phyloP scores from a whole-genome alignment of 2,329 filamentous ascomycete genomes.

The Sphaerostilbella broomeana region DNA sequence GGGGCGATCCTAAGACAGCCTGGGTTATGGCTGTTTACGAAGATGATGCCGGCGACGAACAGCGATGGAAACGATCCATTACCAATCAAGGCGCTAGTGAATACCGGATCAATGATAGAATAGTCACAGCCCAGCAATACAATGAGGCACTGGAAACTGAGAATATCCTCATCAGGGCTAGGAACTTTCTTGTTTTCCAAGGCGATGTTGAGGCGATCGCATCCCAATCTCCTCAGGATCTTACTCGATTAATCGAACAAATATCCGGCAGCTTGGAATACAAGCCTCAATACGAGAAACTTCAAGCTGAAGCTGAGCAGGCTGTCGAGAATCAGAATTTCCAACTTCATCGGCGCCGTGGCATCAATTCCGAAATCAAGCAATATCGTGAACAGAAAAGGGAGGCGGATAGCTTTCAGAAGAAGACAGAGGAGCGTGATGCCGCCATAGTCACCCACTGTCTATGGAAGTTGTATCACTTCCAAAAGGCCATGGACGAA shows the following conservation, averaged over 20 bases:
- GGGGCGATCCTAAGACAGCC: slow-evolving; percentile 81
- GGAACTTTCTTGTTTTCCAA: slow-evolving; percentile 97
- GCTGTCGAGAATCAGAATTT: slow-evolving; percentile 83
- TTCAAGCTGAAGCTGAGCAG: slow-evolving; percentile 81
- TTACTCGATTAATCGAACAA: slow-evolving; percentile 91
- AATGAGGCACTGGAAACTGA: slow-evolving; percentile 87
- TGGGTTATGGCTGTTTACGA: slow-evolving; percentile 99
- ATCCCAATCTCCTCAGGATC: slow-evolving; percentile 85
- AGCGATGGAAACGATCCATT: slow-evolving; percentile 93
- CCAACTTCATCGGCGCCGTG: slow-evolving; percentile 80
- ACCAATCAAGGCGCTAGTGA: slow-evolving; percentile 84
- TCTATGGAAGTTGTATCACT: slow-evolving; percentile 94
- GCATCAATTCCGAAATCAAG: slow-evolving; percentile 96
- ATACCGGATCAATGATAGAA: slow-evolving; percentile 91
- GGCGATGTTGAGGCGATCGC: slow-evolving; percentile 97
- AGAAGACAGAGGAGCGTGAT: slow-evolving; percentile 84
- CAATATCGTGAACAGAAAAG: slow-evolving; percentile 96
- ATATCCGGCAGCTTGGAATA: slow-evolving; percentile 94
- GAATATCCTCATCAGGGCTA: slow-evolving; percentile 95
- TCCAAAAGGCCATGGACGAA: slow-evolving; percentile 87
- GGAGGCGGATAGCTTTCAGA: slow-evolving; percentile 88
- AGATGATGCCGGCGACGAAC: slow-evolving; percentile 90
- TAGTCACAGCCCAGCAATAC: slow-evolving; percentile 85
- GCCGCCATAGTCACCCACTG: slow-evolving; percentile 88
- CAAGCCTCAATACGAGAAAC: slow-evolving; percentile 84